These are phyloP conservation scores for Casuarina cunninghamiana DNA, from an alignment of 306 rosid species.

Conservation along the genomic window DNA sequence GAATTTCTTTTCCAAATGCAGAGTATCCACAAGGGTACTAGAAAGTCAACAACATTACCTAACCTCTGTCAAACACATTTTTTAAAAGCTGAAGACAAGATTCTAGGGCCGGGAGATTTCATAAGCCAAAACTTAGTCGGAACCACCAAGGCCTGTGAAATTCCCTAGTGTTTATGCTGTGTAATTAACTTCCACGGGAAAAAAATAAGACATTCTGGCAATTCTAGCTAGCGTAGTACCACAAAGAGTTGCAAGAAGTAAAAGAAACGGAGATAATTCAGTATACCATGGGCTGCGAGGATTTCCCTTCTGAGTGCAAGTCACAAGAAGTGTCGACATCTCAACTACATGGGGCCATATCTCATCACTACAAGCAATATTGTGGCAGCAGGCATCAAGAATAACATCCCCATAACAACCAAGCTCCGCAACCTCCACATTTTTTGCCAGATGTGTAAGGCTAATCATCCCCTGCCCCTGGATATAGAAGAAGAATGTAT, in stretches of 20 bases:
- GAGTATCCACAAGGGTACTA: background rate
- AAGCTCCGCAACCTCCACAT: conserved; percentile 62
- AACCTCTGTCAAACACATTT: background rate
- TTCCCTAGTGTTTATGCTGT: background rate
- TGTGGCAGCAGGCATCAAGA: conserved; percentile 98
- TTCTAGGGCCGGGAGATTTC: background rate
- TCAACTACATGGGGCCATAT: conserved; percentile 80
- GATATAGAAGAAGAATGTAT: conserved; percentile 18
- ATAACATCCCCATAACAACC: conserved; percentile 71
- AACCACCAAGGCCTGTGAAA: background rate
- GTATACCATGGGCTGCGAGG: conserved; percentile 88
- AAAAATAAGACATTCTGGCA: background rate
- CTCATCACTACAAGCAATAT: conserved; percentile 73
- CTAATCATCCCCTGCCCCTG: conserved; percentile 88
- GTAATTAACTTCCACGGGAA: background rate
- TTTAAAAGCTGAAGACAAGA: too few species aligned
- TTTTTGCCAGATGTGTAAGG: conserved; percentile 61
- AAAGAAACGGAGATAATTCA: conserved; percentile 21
- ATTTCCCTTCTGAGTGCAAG: conserved; percentile 63
- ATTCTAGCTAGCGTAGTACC: background rate
- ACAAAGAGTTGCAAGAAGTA: background rate
- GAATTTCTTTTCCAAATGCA: background rate
- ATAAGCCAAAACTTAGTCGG: background rate
- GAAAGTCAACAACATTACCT: background rate
- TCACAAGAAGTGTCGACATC: conserved; percentile 68